Evolutionary conservation across 1,284 basidiomycete species (phyloP), one percentile per base, ranked within the genome.

Genomic region (Naganishia sp.): DNA sequence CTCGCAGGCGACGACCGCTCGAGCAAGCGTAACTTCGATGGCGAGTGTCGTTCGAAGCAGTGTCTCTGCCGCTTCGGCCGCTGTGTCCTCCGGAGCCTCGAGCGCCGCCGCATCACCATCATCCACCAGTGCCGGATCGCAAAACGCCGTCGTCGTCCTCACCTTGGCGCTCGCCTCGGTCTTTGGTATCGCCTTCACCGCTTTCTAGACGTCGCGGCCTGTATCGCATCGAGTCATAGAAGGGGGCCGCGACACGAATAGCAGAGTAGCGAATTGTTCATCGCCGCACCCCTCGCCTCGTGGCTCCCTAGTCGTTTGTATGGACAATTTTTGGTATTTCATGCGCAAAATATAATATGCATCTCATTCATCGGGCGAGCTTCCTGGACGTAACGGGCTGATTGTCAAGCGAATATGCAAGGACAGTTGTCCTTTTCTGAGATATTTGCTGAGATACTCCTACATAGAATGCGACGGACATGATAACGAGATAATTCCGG

Each of bases 81-180:
- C 35, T 39, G 15, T 18, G 21, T 17, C 47, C 6, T 17, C 17
- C 6, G 35, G 32, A 25, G 35, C 15, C 7, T 42, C 0, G 3
- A 47, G 32, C 50, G 55, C 56, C 18, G 32, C 54, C 23, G 55
- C 61, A 15, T 42, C 45, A 0, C 56, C 52, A 17, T 35, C 41
- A 7, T n/a, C 57, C 9, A 45, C 56, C 6, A 51, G 39, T 13
- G 63, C 42, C 13, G 51, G 54, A 23, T n/a, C 18, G 15, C 63
- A 56, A 18, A 58, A 39, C 35, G 43, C 46, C 9, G 65, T 47
- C 35, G 50, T 31, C n/a, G 56, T 35, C 17, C 28, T 65, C 35
- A 49, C 43, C 18, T n/a, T 55, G 2, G 58, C 55, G 10, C 6
- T 61, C n/a, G 58, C 57, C 21, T 43, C 39, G n/a, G 46, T 66